A percentile compares a stretch with the other conserved stretches of the same genome.
These are phyloP conservation scores for Pestalotiopsis sp. DNA, from an alignment of 2,329 filamentous ascomycete genomes.

Conservation along the genomic window DNA sequence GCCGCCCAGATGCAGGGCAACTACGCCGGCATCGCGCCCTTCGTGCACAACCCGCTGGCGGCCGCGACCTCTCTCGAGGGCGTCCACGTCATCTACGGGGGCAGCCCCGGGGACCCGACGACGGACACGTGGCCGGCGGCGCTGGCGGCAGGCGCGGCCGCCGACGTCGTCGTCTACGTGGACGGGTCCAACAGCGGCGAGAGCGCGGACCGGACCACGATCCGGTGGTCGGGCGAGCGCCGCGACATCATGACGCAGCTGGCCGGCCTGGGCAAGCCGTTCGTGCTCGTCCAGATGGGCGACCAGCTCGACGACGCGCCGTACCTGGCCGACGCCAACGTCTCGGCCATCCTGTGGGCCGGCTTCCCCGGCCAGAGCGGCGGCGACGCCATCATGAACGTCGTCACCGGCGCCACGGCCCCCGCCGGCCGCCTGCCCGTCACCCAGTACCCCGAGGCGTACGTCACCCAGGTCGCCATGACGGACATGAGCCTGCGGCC, in stretches of 20 bases:
- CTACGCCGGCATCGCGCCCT: constrained; percentile 56
- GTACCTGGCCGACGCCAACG: constrained; percentile 42
- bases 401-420: constrained; percentile 45
- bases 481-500: constrained; percentile 51
- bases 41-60: constrained; percentile 52
- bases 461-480: constrained; percentile 45
- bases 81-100: constrained; percentile 45
- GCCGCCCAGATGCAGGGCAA: constrained; percentile 25
- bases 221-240: constrained; percentile 54
- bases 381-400: constrained; percentile 49
- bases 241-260: constrained; percentile 47
- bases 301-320: constrained; percentile 46
- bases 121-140: constrained; percentile 33
- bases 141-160: constrained; percentile 38
- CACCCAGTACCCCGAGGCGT: constrained; percentile 50
- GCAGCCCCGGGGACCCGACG: constrained; percentile 28
- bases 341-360: constrained; percentile 49
- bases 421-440: constrained; percentile 48
- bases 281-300: constrained; percentile 54
- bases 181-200: constrained; percentile 56
- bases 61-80: constrained; percentile 51
- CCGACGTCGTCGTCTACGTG: constrained; percentile 55
- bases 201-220: constrained; percentile 47
- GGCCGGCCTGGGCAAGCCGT: constrained; percentile 43
- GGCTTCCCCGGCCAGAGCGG: constrained; percentile 55